Percentiles rank a stretch among this genome's conserved stretches.
Conservation (phyloP, 2,329 filamentous ascomycete genomes). For the Aspergillus ustus region DNA sequence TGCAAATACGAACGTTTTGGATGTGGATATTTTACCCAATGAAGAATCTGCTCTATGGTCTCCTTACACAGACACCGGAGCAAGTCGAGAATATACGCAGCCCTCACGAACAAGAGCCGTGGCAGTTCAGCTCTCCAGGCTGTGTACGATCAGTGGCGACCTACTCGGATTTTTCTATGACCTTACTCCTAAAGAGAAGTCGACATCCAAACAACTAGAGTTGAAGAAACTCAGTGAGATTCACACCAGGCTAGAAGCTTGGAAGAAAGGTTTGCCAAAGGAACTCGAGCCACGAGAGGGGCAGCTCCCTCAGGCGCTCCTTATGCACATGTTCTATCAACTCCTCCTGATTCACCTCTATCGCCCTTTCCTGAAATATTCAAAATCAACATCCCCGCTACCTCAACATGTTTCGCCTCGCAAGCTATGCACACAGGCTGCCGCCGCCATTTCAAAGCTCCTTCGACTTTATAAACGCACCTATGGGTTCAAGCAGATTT, state of each 20-base stretch:
- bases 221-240: constrained; percentile 91
- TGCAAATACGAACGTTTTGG: constrained; percentile 79
- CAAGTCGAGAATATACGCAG: constrained; percentile 73
- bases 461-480: constrained; percentile 91
- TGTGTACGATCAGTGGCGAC: constrained; percentile 94
- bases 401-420: constrained; percentile 87
- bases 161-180: constrained; percentile 90
- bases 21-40: constrained; percentile 85
- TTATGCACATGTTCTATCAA: constrained; percentile 97
- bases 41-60: constrained; percentile 88
- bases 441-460: constrained; percentile 88
- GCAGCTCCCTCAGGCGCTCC: constrained; percentile 78
- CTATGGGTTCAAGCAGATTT: constrained; percentile 90
- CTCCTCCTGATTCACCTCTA: constrained; percentile 95
- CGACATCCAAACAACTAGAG: constrained; percentile 76
- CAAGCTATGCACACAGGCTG: constrained; percentile 87
- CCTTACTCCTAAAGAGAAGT: constrained; percentile 66
- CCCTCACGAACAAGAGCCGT: constrained; percentile 82
- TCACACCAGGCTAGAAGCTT: constrained; percentile 85
- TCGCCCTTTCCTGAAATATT: constrained; percentile 91
- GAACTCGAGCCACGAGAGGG: constrained; percentile 91
- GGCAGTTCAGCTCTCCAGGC: constrained; percentile 76
- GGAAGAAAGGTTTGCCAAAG: constrained; percentile 80
- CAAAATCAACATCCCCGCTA: constrained; percentile 76
- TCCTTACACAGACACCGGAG: constrained; percentile 84